Percentiles rank a stretch among this genome's conserved stretches.
phyloP scores from a whole-genome alignment of 371 early-diverging fungal species.

The Paraphysoderma sedebokerense region DNA sequence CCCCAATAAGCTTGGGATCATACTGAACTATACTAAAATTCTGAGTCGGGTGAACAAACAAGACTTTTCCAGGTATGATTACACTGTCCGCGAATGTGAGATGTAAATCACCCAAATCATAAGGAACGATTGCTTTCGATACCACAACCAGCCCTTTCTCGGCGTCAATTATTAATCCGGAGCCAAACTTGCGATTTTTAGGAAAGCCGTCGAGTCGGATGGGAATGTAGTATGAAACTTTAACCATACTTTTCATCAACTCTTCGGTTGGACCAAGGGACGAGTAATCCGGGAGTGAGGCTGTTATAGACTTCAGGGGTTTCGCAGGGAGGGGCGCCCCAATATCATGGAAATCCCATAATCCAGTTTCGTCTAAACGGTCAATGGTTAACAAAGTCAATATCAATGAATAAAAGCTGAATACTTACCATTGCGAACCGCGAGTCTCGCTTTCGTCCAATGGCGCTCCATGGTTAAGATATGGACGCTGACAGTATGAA shows the following conservation, averaged over 20 bases:
- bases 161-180: slow-evolving; percentile 59
- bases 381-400: neutral
- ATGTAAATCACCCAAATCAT: slow-evolving; percentile 48
- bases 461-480: slow-evolving; percentile 61
- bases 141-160: slow-evolving; percentile 51
- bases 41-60: slow-evolving; percentile 65
- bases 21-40: slow-evolving; percentile 56
- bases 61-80: slow-evolving; percentile 18
- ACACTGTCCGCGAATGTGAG: slow-evolving; percentile 46
- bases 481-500: slow-evolving; percentile 49
- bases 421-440: slow-evolving; percentile 47
- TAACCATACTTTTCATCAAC: slow-evolving; percentile 17
- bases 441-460: slow-evolving; percentile 63
- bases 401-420: neutral
- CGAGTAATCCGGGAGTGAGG: slow-evolving; percentile 16
- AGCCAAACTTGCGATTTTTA: slow-evolving; percentile 26
- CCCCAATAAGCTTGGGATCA: slow-evolving; percentile 50
- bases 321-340: slow-evolving; percentile 30
- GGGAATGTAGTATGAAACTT: slow-evolving; percentile 17
- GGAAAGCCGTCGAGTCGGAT: slow-evolving; percentile 20
- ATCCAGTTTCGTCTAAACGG: slow-evolving; percentile 38
- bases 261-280: slow-evolving; percentile 13
- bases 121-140: slow-evolving; percentile 64
- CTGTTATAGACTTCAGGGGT: slow-evolving; percentile 10
- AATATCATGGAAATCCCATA: slow-evolving; percentile 63